These are phyloP conservation scores for Blakeslea trispora DNA, from an alignment of 371 early-diverging fungal species.

Conservation along the genomic window DNA sequence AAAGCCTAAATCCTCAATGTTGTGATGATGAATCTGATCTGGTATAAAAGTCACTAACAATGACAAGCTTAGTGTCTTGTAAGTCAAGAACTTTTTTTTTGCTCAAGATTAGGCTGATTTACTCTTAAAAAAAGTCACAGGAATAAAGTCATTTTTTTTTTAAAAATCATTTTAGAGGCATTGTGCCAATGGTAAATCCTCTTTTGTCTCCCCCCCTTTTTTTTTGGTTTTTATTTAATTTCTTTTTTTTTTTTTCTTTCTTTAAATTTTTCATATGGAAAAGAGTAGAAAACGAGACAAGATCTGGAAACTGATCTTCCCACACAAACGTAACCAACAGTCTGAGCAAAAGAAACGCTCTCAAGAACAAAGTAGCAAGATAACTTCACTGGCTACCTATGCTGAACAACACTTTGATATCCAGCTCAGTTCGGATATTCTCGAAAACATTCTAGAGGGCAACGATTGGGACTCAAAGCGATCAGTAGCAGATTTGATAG, in stretches of 20 bases:
- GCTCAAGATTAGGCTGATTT: too few species aligned
- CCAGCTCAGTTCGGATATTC: constrained; percentile 14
- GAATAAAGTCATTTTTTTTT: too few species aligned
- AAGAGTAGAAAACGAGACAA: constrained; percentile 18
- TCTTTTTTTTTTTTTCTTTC: constrained; percentile 3
- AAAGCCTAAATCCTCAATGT: too few species aligned
- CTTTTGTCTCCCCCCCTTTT: background rate
- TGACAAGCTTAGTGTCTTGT: too few species aligned
- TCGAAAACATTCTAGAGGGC: constrained; percentile 26
- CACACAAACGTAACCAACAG: background rate
- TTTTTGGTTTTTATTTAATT: constrained; percentile 1
- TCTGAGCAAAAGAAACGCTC: background rate
- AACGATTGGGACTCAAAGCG: constrained; percentile 40
- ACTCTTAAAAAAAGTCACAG: too few species aligned
- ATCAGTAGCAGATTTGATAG: constrained; percentile 31
- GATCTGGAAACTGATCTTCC: constrained; percentile 23
- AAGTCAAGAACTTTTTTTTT: too few species aligned
- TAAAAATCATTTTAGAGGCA: too few species aligned
- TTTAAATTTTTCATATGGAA: constrained; percentile 2
- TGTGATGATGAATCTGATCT: too few species aligned
- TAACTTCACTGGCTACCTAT: constrained; percentile 23
- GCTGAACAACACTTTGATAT: constrained; percentile 25
- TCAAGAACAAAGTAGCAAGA: constrained; percentile 15
- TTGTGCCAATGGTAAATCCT: too few species aligned
- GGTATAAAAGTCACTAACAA: too few species aligned